Conservation (phyloP, 129 eudicot genomes). For the Flaveria robusta region DNA sequence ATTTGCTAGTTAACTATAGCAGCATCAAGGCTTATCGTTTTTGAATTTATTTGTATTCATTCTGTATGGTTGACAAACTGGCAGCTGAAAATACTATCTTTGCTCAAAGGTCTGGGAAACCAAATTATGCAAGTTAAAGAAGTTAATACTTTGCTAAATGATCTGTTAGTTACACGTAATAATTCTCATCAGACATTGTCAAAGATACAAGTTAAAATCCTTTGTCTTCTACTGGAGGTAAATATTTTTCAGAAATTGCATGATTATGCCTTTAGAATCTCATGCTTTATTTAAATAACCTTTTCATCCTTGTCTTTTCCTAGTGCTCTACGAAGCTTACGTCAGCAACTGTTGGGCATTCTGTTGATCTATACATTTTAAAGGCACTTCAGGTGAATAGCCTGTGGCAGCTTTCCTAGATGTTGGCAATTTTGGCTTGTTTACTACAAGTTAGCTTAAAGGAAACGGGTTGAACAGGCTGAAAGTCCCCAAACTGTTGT, state of each 20-base stretch:
- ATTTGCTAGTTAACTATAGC: not conserved
- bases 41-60: not conserved
- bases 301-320: constrained; percentile 13
- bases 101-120: constrained; percentile 81
- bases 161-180: constrained; percentile 57
- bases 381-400: constrained; percentile 68
- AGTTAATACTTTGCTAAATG: constrained; percentile 50
- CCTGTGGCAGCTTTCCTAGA: not conserved
- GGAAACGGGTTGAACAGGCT: not conserved
- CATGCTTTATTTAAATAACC: not conserved
- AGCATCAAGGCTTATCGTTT: not conserved
- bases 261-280: not conserved
- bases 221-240: constrained; percentile 85
- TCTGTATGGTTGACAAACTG: constrained; percentile 30
- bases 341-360: constrained; percentile 41
- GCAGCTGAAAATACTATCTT: constrained; percentile 67
- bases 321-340: constrained; percentile 56
- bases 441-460: not conserved
- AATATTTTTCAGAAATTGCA: not conserved
- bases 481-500: not conserved
- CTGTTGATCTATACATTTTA: constrained; percentile 46
- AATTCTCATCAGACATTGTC: constrained; percentile 45
- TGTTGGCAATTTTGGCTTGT: not conserved
- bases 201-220: constrained; percentile 56
- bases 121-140: constrained; percentile 53